phyloP scores from a whole-genome alignment of 257 asterid species.

The Capsicum chinense region DNA sequence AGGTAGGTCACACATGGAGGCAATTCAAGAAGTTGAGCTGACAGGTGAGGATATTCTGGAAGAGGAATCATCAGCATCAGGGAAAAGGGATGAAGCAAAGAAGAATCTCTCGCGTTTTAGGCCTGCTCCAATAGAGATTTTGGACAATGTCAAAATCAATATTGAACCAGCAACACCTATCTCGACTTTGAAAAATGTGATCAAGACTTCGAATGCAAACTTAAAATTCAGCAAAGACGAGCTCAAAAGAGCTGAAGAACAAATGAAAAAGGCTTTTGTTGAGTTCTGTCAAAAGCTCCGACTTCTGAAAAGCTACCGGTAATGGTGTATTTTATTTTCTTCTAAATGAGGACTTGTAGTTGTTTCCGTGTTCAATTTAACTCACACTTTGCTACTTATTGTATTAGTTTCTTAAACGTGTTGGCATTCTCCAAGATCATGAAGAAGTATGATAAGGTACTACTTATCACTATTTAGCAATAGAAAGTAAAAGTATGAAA shows the following conservation, averaged over 20 bases:
- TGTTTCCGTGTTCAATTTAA: neutral
- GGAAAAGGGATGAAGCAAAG: constrained; percentile 14
- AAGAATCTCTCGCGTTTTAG: constrained; percentile 29
- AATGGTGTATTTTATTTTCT: neutral
- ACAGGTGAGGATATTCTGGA: constrained; percentile 37
- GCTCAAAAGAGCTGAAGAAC: constrained; percentile 62
- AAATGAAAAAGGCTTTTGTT: constrained; percentile 59
- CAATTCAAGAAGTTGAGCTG: constrained; percentile 74
- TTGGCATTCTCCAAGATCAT: constrained; percentile 84
- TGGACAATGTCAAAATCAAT: constrained; percentile 68
- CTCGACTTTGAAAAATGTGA: constrained; percentile 58
- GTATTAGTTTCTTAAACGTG: constrained; percentile 73
- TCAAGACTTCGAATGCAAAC: constrained; percentile 48
- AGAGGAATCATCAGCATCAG: constrained; percentile 30
- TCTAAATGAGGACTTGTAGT: neutral
- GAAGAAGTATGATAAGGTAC: constrained; percentile 94
- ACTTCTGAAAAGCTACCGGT: constrained; percentile 74
- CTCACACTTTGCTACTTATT: constrained; percentile 21
- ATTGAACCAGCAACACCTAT: constrained; percentile 68
- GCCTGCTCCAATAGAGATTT: constrained; percentile 57
- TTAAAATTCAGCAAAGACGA: constrained; percentile 61
- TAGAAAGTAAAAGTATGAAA: neutral
- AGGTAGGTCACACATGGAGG: constrained; percentile 50
- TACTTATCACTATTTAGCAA: neutral
- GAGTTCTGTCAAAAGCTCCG: constrained; percentile 68